Percentiles rank a stretch among this genome's conserved stretches.
These are phyloP conservation scores for Aureobasidium leucospermi DNA, from an alignment of 2,329 filamentous ascomycete species.

Conservation along the genomic window DNA sequence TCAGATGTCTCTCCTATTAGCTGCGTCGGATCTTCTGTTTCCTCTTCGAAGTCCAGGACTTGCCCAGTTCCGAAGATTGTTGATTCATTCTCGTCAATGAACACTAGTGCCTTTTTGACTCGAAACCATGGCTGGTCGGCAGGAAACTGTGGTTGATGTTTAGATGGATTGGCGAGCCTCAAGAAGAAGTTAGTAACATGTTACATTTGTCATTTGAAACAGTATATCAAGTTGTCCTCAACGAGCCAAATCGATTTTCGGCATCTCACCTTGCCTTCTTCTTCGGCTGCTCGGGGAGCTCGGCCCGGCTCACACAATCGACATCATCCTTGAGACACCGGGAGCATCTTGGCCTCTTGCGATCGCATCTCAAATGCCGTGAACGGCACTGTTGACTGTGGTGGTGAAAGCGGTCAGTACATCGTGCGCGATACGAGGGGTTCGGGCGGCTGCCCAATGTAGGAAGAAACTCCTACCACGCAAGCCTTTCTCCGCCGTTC, in stretches of 20 bases:
- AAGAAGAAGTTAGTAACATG: background rate
- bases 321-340: background rate
- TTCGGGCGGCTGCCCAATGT: background rate
- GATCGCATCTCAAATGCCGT: conserved; percentile 4
- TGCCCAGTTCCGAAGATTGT: background rate
- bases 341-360: conserved; percentile 1
- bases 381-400: background rate
- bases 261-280: conserved; percentile 11
- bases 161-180: background rate
- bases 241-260: background rate
- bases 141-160: conserved; percentile 1
- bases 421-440: background rate
- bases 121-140: background rate
- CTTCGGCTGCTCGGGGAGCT: background rate
- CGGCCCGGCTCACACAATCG: background rate
- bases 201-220: background rate
- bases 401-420: background rate
- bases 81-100: background rate
- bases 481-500: background rate
- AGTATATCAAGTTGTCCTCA: background rate
- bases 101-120: background rate
- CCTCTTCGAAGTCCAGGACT: background rate
- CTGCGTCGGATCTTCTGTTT: background rate
- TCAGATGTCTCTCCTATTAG: background rate
- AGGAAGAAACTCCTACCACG: background rate